phyloP scores from a whole-genome alignment of 495 filamentous ascomycete species.

The Annulohypoxylon stygium region DNA sequence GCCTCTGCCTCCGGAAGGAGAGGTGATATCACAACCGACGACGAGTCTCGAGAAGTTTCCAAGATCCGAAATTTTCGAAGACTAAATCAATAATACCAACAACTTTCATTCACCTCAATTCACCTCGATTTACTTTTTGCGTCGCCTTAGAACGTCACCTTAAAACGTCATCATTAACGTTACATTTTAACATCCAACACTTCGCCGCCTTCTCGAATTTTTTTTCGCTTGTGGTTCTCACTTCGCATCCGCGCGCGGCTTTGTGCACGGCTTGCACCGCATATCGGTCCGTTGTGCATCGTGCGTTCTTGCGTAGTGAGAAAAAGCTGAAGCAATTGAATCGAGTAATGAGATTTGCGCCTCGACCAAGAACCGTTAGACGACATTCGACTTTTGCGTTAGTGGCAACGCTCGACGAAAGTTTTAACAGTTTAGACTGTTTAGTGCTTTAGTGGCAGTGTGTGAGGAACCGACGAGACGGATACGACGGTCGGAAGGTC shows the following conservation, averaged over 20 bases:
- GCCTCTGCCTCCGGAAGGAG: slow-evolving; percentile 25
- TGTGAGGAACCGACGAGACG: slow-evolving; percentile 37
- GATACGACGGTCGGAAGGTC: slow-evolving; percentile 28
- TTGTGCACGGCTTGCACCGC: slow-evolving; percentile 18
- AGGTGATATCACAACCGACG: slow-evolving; percentile 41
- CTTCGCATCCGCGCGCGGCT: slow-evolving; percentile 9
- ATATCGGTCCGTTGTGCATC: slow-evolving; percentile 8
- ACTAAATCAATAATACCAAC: slow-evolving; percentile 12
- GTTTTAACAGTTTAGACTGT: slow-evolving; percentile 7
- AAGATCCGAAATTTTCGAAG: slow-evolving; percentile 5
- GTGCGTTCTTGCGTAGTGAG: background rate
- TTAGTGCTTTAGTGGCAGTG: slow-evolving; percentile 2
- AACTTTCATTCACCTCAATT: slow-evolving; percentile 19
- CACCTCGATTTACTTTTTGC: slow-evolving; percentile 12
- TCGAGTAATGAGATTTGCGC: background rate
- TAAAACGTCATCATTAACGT: slow-evolving; percentile 2
- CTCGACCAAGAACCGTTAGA: slow-evolving; percentile 22
- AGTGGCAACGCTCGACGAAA: slow-evolving; percentile 9
- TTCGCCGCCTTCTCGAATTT: background rate
- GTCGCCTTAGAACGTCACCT: background rate
- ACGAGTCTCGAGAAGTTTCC: slow-evolving; percentile 19
- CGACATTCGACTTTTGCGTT: slow-evolving; percentile 17
- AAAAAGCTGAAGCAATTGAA: slow-evolving; percentile 9
- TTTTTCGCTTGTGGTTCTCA: background rate
- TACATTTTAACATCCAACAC: background rate